Base-by-base conservation (phyloP, 768 basidiomycete genomes). In the Cantharellus cinnabarinus region DNA sequence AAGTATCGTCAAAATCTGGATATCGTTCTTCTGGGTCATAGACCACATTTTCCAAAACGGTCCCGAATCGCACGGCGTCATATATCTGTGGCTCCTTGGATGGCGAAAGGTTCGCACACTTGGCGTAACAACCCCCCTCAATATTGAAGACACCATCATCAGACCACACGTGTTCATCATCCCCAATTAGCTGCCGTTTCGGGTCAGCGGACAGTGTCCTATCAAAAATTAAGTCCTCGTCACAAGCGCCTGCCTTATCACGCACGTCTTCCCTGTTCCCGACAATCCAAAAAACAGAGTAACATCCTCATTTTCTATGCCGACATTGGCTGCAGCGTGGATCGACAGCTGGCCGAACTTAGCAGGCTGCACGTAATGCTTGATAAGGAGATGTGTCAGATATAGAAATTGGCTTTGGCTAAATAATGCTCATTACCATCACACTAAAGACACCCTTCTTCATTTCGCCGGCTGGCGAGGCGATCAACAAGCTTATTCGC, bases 371-470 rank as follows among this genome's bases (percentile, higher is more conserved):
- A 99, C 79, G 71, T 99, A 99, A 74, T 99, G 94, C 82, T 84
- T 63, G 37, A 35, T 15, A 10, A 5, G 20, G 42, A 29, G 20
- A 29, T 29, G 20, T 29, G 44, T 20, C 14, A 20, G 44, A 20
- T 20, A 10, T 10, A 10, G 44, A 10, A 20, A 20, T 48, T 29
- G 14, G 56, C 7, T 40, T 41, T 42, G 52, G 35, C 56, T 15
- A 1, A 42, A 15, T 1, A 39, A 54, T 7, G 7, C 41, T 15
- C 14, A 37, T 15, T 41, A 57, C 56, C 56, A 99, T 99, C 65
- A 99, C 91, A 50, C 87, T 89, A 76, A 99, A 99, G 70, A 99
- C 89, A 68, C 95, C 95, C 81, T 99, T 99, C 77, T 99, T 99
- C 95, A 99, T 99, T 76, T 99, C 91, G 56, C 91, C 91, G 40